A percentile compares a stretch with the other conserved stretches of the same genome.
Conservation (phyloP, 306 rosid species). For the Gleditsia sinensis region DNA sequence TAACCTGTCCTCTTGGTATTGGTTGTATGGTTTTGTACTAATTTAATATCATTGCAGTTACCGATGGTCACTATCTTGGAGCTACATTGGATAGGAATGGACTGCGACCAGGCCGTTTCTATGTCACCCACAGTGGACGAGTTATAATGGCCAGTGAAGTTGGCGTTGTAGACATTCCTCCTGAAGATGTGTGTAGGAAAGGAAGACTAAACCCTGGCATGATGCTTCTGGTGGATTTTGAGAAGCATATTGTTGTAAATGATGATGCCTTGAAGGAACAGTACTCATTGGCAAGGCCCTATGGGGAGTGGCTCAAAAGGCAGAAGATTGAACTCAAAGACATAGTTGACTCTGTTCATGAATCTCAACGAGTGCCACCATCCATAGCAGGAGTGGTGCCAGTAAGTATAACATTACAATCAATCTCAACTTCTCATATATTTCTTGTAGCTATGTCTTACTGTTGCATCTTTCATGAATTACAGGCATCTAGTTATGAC, state of each 20-base stretch:
- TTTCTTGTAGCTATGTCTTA: constrained; percentile 21
- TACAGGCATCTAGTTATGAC: constrained; percentile 66
- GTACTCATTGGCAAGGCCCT: constrained; percentile 88
- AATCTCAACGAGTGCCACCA: constrained; percentile 69
- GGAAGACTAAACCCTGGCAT: constrained; percentile 98
- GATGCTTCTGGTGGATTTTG: constrained; percentile 99
- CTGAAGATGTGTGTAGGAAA: constrained; percentile 84
- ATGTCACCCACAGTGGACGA: constrained; percentile 92
- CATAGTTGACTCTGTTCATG: constrained; percentile 70
- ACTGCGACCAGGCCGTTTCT: constrained; percentile 95
- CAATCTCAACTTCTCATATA: background rate
- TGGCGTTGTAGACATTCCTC: constrained; percentile 95
- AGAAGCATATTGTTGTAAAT: constrained; percentile 86
- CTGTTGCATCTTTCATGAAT: constrained; percentile 29
- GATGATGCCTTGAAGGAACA: constrained; percentile 94
- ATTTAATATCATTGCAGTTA: constrained; percentile 56
- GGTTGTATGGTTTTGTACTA: constrained; percentile 11
- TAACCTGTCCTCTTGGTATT: background rate
- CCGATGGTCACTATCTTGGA: constrained; percentile 98
- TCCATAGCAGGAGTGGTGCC: constrained; percentile 70
- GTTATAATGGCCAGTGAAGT: constrained; percentile 99
- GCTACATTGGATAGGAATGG: constrained; percentile 99
- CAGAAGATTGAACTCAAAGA: constrained; percentile 91
- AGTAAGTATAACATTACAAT: constrained; percentile 51
- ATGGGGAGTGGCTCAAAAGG: constrained; percentile 81